Conservation (phyloP, 2,329 filamentous ascomycete species). For the Bipolaris gigantea region DNA sequence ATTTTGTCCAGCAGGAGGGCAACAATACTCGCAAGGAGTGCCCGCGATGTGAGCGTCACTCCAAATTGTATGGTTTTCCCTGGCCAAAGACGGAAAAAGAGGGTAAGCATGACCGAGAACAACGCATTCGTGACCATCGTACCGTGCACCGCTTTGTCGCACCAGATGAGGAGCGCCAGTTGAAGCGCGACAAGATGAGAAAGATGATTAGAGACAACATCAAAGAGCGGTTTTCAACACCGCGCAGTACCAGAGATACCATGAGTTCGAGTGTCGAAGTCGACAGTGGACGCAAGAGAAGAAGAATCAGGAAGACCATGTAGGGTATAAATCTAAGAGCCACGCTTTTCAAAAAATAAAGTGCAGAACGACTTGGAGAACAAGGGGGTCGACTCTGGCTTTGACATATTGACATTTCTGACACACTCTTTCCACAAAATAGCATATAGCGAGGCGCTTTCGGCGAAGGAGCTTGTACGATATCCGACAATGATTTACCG, state of each 20-base stretch:
- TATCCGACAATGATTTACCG: not conserved
- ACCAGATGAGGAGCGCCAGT: constrained; percentile 61
- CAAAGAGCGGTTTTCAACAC: constrained; percentile 32
- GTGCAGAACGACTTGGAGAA: not conserved
- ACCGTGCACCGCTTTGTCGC: constrained; percentile 81
- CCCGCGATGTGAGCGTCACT: constrained; percentile 91
- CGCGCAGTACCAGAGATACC: constrained; percentile 30
- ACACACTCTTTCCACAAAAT: not conserved
- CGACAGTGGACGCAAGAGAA: constrained; percentile 27
- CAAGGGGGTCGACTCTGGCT: not conserved
- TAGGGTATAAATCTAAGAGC: constrained; percentile 8
- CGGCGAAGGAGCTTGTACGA: not conserved
- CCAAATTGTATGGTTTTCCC: constrained; percentile 88
- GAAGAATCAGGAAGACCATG: constrained; percentile 37
- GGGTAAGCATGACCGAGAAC: constrained; percentile 70
- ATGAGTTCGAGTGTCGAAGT: constrained; percentile 30
- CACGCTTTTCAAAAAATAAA: not conserved
- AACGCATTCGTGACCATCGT: constrained; percentile 79
- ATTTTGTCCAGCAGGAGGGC: constrained; percentile 86
- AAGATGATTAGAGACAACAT: constrained; percentile 29
- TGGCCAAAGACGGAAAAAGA: constrained; percentile 95
- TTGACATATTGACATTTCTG: not conserved
- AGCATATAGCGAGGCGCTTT: not conserved
- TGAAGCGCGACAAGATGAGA: constrained; percentile 37
- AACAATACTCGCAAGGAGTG: constrained; percentile 84